Conservation (phyloP, 495 filamentous ascomycete species). For the Lichenothelia convexa region DNA sequence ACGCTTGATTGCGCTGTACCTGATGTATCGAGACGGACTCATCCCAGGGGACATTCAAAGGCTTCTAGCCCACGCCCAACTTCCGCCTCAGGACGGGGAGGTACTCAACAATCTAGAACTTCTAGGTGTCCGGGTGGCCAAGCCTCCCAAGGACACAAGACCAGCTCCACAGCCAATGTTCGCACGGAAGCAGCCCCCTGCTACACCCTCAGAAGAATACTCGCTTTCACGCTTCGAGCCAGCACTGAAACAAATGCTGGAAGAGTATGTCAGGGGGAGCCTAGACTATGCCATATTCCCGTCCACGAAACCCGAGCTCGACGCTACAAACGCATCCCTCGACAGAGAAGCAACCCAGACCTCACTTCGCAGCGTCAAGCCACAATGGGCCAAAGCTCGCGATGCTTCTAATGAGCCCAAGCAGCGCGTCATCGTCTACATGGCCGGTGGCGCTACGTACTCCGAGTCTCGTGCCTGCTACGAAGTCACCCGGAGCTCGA, state of each 20-base stretch:
- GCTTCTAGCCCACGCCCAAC: constrained; percentile 63
- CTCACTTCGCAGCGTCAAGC: constrained; percentile 74
- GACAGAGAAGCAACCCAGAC: constrained; percentile 43
- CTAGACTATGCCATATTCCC: constrained; percentile 50
- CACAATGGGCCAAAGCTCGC: constrained; percentile 80
- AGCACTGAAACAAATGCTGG: constrained; percentile 35
- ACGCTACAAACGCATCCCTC: constrained; percentile 35
- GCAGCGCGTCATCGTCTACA: constrained; percentile 85
- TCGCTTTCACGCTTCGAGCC: constrained; percentile 41
- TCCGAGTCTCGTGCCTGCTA: constrained; percentile 80
- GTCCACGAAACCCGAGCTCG: constrained; percentile 59
- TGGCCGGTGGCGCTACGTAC: constrained; percentile 91
- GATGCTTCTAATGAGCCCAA: constrained; percentile 57
- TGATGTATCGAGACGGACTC: constrained; percentile 77
- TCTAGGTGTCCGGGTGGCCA: constrained; percentile 58
- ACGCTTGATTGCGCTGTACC: constrained; percentile 65
- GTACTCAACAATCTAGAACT: constrained; percentile 63
- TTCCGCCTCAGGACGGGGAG: constrained; percentile 53
- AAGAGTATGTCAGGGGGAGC: constrained; percentile 40
- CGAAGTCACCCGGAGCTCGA: constrained; percentile 51
- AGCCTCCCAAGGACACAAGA: constrained; percentile 57
- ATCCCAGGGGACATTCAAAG: constrained; percentile 70
- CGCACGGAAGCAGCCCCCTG: constrained; percentile 33
- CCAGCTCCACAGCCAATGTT: constrained; percentile 48
- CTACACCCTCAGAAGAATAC: constrained; percentile 30